Conservation (phyloP, 257 asterid species). For the Osmanthus fragrans region DNA sequence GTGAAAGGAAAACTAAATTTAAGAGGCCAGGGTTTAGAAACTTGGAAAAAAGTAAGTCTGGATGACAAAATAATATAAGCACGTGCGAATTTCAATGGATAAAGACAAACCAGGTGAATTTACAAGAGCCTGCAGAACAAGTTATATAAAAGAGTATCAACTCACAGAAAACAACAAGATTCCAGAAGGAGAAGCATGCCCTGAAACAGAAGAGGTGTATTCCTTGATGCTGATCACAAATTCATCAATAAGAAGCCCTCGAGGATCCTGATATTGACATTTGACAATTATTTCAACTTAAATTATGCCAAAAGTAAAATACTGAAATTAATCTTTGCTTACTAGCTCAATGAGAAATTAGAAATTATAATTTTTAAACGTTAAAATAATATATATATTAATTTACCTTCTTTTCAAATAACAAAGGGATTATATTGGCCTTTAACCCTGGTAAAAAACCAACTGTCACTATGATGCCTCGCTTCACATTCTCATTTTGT, state of each 20-base stretch:
- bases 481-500: constrained; percentile 19
- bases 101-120: not conserved
- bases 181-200: constrained; percentile 67
- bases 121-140: not conserved
- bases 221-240: constrained; percentile 64
- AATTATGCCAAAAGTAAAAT: constrained; percentile 15
- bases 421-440: constrained; percentile 51
- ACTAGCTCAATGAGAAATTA: not conserved
- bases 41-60: constrained; percentile 8
- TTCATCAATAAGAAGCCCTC: constrained; percentile 43
- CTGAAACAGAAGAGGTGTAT: constrained; percentile 54
- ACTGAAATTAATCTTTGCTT: not conserved
- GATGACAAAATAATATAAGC: not conserved
- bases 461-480: constrained; percentile 61
- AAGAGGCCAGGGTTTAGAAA: constrained; percentile 9
- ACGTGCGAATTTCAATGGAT: not conserved
- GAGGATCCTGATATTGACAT: constrained; percentile 34
- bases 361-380: not conserved
- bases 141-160: constrained; percentile 11
- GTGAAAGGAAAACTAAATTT: not conserved
- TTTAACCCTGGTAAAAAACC: constrained; percentile 75
- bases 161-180: constrained; percentile 75
- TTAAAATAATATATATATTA: constrained; percentile 1
- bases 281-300: constrained; percentile 22
- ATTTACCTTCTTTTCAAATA: constrained; percentile 24